Evolutionary conservation across 1,284 basidiomycete genomes (phyloP).

Genomic region (Ceratobasidium sp.): DNA sequence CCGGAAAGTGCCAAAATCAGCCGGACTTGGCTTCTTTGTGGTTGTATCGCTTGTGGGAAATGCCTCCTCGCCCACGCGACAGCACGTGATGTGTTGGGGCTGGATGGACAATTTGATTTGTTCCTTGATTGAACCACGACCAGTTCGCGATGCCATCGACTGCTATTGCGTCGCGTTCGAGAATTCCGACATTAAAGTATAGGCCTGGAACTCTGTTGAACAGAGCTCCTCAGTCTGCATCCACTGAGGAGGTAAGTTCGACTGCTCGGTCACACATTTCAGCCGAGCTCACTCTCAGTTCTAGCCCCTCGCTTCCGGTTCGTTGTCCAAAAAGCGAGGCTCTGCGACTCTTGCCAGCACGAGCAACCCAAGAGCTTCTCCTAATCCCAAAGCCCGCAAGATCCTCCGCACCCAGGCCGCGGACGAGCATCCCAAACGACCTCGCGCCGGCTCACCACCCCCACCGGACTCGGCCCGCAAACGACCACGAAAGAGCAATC

Average conservation of each 20-base stretch:
- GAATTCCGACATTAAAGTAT: conserved; percentile 12
- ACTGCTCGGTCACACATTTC: background rate
- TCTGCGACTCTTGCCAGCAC: background rate
- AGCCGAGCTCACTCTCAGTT: background rate
- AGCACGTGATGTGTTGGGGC: conserved; percentile 19
- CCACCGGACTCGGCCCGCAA: conserved; percentile 10
- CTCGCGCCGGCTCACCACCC: background rate
- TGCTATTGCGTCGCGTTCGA: conserved; percentile 1
- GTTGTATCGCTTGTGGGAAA: background rate
- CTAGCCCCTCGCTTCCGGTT: background rate
- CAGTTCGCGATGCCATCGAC: background rate
- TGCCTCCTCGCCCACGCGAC: background rate
- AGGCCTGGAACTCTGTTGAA: background rate
- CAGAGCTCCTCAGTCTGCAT: background rate
- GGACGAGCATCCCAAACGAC: background rate
- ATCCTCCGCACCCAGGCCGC: background rate
- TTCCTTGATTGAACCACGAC: conserved; percentile 13
- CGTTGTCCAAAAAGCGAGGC: conserved; percentile 5
- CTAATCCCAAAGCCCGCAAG: conserved; percentile 30
- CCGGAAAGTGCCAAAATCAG: background rate
- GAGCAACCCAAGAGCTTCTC: background rate
- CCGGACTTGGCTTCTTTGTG: background rate
- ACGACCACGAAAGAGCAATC: conserved; percentile 9
- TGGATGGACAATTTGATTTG: conserved; percentile 2
- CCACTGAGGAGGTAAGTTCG: background rate